A percentile compares a stretch with the other conserved stretches of the same genome.
Evolutionary conservation across 345 rosid species (phyloP).

Genomic region (Corchorus capsularis): DNA sequence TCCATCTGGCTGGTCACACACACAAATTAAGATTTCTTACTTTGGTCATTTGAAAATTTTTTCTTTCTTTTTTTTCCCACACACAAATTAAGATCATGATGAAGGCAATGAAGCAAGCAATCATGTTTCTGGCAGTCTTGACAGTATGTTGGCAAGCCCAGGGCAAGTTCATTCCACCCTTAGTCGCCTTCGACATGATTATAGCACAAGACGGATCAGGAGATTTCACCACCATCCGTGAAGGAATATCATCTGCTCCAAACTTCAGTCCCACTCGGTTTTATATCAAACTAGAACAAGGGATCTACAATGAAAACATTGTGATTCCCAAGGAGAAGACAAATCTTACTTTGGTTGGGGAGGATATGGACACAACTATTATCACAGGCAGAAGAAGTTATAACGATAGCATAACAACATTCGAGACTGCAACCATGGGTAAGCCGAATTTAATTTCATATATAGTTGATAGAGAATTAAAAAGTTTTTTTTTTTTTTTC

Average conservation of each 20-base stretch:
- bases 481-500: not conserved
- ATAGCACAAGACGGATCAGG: constrained; percentile 17
- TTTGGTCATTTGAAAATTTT: not conserved
- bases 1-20: not conserved
- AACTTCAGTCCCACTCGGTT: not conserved
- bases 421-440: constrained; percentile 41
- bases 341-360: constrained; percentile 42
- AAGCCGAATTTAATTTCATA: constrained; percentile 7
- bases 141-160: not conserved
- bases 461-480: not conserved
- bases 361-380: constrained; percentile 37
- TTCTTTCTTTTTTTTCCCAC: not conserved
- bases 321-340: constrained; percentile 34
- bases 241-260: constrained; percentile 6
- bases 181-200: constrained; percentile 7
- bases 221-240: constrained; percentile 11
- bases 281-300: constrained; percentile 28
- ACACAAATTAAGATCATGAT: not conserved
- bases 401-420: constrained; percentile 37
- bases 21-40: not conserved
- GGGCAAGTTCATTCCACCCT: not conserved
- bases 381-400: constrained; percentile 43
- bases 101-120: not conserved
- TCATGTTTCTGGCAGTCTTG: not conserved
- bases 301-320: constrained; percentile 41